Conservation (phyloP, 1,284 basidiomycete species). For the Malassezia dermatis region DNA sequence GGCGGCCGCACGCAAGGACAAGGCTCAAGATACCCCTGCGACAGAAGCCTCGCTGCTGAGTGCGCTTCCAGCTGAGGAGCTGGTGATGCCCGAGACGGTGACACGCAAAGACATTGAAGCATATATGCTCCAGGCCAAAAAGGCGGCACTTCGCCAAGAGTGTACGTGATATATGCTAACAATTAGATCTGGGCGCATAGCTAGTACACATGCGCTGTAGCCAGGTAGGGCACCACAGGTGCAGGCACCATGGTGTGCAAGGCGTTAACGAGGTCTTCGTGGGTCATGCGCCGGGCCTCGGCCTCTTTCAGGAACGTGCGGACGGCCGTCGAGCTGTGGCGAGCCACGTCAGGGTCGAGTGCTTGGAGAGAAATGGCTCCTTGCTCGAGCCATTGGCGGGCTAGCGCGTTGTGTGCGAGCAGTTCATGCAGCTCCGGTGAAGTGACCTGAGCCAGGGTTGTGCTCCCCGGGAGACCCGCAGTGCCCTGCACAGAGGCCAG, state of each 20-base stretch:
- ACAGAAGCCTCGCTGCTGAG: not conserved
- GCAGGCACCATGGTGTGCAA: constrained; percentile 21
- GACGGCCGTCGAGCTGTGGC: constrained; percentile 29
- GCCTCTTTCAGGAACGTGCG: constrained; percentile 7
- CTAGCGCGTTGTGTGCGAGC: not conserved
- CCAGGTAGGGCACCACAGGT: constrained; percentile 24
- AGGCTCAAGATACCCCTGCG: constrained; percentile 8
- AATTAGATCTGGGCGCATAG: not conserved
- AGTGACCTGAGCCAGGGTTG: not conserved
- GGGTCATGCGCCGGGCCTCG: constrained; percentile 4
- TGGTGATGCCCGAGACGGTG: constrained; percentile 12
- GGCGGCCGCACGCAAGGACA: constrained; percentile 48
- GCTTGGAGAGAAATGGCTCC: constrained; percentile 24
- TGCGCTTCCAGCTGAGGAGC: constrained; percentile 11
- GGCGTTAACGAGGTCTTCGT: not conserved
- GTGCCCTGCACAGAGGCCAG: constrained; percentile 5
- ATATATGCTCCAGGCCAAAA: constrained; percentile 15
- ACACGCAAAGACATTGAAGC: constrained; percentile 14
- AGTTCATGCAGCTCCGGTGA: constrained; percentile 20
- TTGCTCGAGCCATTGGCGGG: constrained; percentile 18
- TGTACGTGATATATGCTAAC: constrained; percentile 5
- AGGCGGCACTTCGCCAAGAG: constrained; percentile 17
- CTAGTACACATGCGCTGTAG: constrained; percentile 19
- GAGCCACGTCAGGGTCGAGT: constrained; percentile 18
- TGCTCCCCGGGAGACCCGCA: not conserved